These are phyloP conservation scores for Pseudotsuga menziesii DNA, from an alignment of 75 land plant genomes.

Conservation along the genomic window DNA sequence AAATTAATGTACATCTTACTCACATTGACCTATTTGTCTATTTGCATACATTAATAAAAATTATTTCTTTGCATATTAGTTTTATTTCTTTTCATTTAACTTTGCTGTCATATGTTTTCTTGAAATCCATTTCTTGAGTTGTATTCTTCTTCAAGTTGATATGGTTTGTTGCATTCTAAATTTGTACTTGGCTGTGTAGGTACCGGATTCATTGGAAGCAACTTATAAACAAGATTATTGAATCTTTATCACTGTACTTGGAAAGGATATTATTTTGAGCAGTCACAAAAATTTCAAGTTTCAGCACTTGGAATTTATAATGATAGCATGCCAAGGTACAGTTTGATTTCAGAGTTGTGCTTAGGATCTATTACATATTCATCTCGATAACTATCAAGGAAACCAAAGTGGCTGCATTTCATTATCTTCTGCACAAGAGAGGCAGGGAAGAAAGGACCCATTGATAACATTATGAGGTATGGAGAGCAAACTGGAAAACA, in stretches of 20 bases:
- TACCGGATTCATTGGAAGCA: slow-evolving; percentile 63
- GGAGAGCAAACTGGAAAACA: background rate
- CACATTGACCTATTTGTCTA: no score
- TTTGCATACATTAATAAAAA: no score
- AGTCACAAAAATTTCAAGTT: background rate
- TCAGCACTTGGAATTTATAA: background rate
- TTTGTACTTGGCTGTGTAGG: slow-evolving; percentile 26
- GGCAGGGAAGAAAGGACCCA: background rate
- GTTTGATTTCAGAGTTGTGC: background rate
- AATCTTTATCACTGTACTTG: slow-evolving; percentile 58
- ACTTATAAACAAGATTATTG: slow-evolving; percentile 49
- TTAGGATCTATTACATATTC: background rate
- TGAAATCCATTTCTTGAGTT: background rate
- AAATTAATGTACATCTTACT: no score
- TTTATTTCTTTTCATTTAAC: background rate
- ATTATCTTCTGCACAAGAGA: background rate
- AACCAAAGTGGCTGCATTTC: background rate
- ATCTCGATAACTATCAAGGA: background rate
- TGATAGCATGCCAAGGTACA: background rate
- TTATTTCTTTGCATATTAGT: background rate
- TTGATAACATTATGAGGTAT: background rate
- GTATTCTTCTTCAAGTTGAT: background rate
- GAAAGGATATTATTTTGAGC: slow-evolving; percentile 51
- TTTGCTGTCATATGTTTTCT: background rate
- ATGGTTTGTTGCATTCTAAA: background rate